These are phyloP conservation scores for Blyttiomyces sp. DNA, from an alignment of 371 early-diverging fungal species.

Conservation along the genomic window DNA sequence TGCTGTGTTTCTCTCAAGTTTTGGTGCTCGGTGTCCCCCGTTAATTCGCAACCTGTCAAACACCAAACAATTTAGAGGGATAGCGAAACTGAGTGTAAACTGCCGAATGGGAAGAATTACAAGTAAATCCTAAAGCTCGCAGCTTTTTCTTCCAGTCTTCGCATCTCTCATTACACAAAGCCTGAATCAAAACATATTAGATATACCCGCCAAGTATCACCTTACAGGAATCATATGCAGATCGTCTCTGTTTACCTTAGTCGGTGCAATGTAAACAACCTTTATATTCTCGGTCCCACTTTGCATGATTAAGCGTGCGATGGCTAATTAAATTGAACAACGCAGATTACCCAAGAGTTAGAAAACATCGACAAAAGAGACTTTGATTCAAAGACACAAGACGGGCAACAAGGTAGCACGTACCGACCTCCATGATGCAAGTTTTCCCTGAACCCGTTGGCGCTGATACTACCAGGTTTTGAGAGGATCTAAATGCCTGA, in stretches of 20 bases:
- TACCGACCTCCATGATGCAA: conserved; percentile 63
- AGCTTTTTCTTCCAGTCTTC: conserved; percentile 67
- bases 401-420: background rate
- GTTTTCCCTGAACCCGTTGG: conserved; percentile 91
- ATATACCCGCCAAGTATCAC: background rate
- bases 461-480: conserved; percentile 65
- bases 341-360: no score
- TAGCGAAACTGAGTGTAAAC: conserved; percentile 3
- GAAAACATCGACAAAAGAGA: no score
- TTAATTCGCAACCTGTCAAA: conserved; percentile 57
- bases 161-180: conserved; percentile 70
- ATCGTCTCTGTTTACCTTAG: conserved; percentile 53
- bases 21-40: conserved; percentile 69
- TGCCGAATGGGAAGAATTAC: conserved; percentile 28
- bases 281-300: conserved; percentile 39
- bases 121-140: conserved; percentile 51
- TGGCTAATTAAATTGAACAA: conserved; percentile 34
- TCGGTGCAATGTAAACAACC: conserved; percentile 83
- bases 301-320: conserved; percentile 49
- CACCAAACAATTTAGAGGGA: background rate
- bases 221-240: background rate
- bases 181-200: conserved; percentile 28
- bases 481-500: conserved; percentile 30
- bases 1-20: conserved; percentile 32
- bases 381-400: no score